These are phyloP conservation scores for Pestalotiopsis sp. DNA, from an alignment of 2,329 filamentous ascomycete species.

Conservation along the genomic window DNA sequence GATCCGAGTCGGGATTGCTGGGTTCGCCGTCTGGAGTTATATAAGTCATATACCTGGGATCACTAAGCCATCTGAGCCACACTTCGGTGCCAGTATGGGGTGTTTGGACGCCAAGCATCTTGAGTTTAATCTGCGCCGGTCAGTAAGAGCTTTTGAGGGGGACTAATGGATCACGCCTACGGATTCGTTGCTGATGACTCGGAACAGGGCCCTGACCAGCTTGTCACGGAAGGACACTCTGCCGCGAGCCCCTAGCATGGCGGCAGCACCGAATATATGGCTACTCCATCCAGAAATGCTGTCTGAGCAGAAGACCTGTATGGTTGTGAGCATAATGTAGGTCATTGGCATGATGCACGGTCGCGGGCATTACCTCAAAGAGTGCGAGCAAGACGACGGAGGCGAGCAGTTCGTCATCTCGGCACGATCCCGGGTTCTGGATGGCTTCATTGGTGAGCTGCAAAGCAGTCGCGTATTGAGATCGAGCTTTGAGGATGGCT, in stretches of 20 bases:
- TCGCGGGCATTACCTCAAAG: constrained; percentile 7
- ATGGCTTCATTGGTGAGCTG: constrained; percentile 11
- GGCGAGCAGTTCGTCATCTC: constrained; percentile 10
- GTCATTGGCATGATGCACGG: background rate
- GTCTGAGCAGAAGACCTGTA: constrained; percentile 8
- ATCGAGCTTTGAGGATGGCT: background rate
- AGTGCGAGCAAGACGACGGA: constrained; percentile 10
- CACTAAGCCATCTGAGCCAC: constrained; percentile 9
- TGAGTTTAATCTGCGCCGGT: constrained; percentile 5
- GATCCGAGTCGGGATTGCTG: background rate
- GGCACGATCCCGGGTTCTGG: constrained; percentile 3
- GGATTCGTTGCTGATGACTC: constrained; percentile 10
- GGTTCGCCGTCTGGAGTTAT: constrained; percentile 4
- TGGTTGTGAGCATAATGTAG: background rate
- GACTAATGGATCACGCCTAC: background rate
- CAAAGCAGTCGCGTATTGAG: constrained; percentile 8
- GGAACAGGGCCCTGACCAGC: constrained; percentile 5
- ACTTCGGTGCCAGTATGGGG: constrained; percentile 10
- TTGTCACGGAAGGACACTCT: constrained; percentile 7
- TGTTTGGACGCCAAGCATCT: constrained; percentile 3
- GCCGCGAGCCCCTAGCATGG: constrained; percentile 11
- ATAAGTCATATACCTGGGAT: constrained; percentile 6
- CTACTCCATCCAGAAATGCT: constrained; percentile 2
- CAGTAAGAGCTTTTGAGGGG: background rate
- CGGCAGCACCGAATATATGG: constrained; percentile 9